Conservation (phyloP, 257 asterid species). For the Nicotiana sylvestris region DNA sequence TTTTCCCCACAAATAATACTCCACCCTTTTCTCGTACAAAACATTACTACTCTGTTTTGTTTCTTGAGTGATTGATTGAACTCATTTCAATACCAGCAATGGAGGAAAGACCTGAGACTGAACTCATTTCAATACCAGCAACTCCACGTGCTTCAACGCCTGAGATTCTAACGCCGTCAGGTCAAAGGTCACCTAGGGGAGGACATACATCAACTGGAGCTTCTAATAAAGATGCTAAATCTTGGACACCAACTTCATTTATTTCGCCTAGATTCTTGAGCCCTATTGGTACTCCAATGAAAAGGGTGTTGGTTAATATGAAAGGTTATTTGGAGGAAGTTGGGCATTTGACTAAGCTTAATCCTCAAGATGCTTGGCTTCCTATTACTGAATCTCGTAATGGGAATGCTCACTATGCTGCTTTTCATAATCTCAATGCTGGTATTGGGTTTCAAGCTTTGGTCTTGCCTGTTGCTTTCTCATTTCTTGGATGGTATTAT, state of each 20-base stretch:
- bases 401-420: slow-evolving; percentile 94
- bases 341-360: slow-evolving; percentile 91
- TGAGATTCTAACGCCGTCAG: slow-evolving; percentile 86
- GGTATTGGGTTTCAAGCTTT: slow-evolving; percentile 95
- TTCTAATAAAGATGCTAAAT: slow-evolving; percentile 49
- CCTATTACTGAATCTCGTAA: slow-evolving; percentile 97
- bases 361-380: slow-evolving; percentile 99
- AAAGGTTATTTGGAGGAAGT: slow-evolving; percentile 91
- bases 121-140: slow-evolving; percentile 93
- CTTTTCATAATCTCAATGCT: slow-evolving; percentile 95
- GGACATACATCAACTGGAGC: slow-evolving; percentile 30
- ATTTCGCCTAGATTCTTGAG: slow-evolving; percentile 90
- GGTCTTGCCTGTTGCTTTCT: slow-evolving; percentile 90
- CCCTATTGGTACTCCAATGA: slow-evolving; percentile 99
- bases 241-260: slow-evolving; percentile 98
- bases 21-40: background rate
- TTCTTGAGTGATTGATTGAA: background rate
- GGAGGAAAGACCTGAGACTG: slow-evolving; percentile 98
- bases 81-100: slow-evolving; percentile 7
- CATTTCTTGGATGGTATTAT: slow-evolving; percentile 92
- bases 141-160: slow-evolving; percentile 98
- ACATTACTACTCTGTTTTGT: background rate
- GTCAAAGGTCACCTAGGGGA: slow-evolving; percentile 85
- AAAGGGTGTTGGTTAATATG: slow-evolving; percentile 84
- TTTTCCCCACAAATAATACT: background rate